Percentiles rank a stretch among this genome's conserved stretches.
Evolutionary conservation across 352 stramenopile genomes (phyloP).

Genomic region (Nothophytophthora sp.): DNA sequence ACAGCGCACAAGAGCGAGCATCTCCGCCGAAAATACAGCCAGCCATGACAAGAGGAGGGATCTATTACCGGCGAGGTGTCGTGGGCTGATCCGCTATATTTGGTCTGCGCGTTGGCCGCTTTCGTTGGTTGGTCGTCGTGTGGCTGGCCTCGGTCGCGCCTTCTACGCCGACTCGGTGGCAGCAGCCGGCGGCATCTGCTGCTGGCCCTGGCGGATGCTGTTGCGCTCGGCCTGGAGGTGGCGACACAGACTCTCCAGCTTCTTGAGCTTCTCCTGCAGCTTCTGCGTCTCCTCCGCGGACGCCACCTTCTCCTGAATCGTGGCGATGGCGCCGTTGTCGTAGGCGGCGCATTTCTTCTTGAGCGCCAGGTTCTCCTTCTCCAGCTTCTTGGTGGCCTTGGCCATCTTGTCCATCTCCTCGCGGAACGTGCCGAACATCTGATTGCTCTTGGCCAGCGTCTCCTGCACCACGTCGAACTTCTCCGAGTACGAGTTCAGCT

Average conservation of each 20-base stretch:
- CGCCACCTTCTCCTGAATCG: conserved; percentile 75
- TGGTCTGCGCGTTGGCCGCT: conserved; percentile 7
- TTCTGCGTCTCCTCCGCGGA: conserved; percentile 64
- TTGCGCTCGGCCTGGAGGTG: conserved; percentile 83
- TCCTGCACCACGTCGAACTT: conserved; percentile 88
- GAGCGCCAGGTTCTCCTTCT: conserved; percentile 83
- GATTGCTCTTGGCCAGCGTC: conserved; percentile 84
- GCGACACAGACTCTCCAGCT: conserved; percentile 81
- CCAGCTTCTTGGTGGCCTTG: conserved; percentile 86
- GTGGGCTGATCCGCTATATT: conserved; percentile 22
- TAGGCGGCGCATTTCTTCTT: conserved; percentile 86
- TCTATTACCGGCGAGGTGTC: conserved; percentile 31
- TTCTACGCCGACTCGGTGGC: conserved; percentile 28
- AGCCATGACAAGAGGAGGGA: neutral
- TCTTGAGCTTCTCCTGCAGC: conserved; percentile 81
- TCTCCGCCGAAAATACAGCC: conserved; percentile 3
- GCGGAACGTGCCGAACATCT: conserved; percentile 84
- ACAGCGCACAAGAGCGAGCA: conserved; percentile 3
- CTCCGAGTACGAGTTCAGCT: conserved; percentile 84
- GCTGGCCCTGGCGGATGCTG: conserved; percentile 35
- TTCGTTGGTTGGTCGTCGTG: too few species aligned
- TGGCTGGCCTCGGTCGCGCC: neutral
- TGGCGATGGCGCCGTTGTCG: conserved; percentile 71
- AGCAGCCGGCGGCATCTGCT: conserved; percentile 14
- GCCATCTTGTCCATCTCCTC: conserved; percentile 90